phyloP scores from a whole-genome alignment of 768 basidiomycete genomes.

The Clathrus columnatus region DNA sequence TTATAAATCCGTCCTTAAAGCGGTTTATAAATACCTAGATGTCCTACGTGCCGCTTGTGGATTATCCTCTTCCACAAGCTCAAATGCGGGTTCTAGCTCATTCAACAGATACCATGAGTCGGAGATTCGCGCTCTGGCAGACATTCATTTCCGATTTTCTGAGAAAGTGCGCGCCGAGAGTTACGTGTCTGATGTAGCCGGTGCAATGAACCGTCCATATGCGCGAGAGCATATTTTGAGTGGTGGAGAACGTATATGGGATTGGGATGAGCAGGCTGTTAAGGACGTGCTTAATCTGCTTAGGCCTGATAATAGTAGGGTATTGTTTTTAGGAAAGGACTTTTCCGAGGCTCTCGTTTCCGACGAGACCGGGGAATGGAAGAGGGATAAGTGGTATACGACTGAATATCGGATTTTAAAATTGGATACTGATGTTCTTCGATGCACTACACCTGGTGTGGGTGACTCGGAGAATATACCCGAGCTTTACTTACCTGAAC shows the following conservation, averaged over 20 bases:
- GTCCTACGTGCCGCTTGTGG: slow-evolving; percentile 10
- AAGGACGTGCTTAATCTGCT: slow-evolving; percentile 53
- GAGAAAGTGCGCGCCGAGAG: slow-evolving; percentile 53
- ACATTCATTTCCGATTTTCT: slow-evolving; percentile 36
- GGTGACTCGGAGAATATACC: slow-evolving; percentile 50
- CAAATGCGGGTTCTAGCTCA: not conserved
- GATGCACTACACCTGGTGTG: slow-evolving; percentile 35
- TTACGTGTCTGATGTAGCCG: slow-evolving; percentile 70
- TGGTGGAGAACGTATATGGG: slow-evolving; percentile 61
- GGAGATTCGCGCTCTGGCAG: slow-evolving; percentile 32
- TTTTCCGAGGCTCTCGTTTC: slow-evolving; percentile 32
- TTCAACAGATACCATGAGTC: slow-evolving; percentile 23
- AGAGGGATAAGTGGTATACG: slow-evolving; percentile 86
- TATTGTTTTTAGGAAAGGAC: slow-evolving; percentile 71
- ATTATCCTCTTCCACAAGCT: not conserved
- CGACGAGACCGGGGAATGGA: slow-evolving; percentile 39
- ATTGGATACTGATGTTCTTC: slow-evolving; percentile 54
- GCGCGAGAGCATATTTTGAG: slow-evolving; percentile 64
- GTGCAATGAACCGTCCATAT: slow-evolving; percentile 70
- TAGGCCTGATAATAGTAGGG: slow-evolving; percentile 49
- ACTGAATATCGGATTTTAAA: slow-evolving; percentile 76
- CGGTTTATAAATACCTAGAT: slow-evolving; percentile 31
- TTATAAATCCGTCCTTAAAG: slow-evolving; percentile 29
- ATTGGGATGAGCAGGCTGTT: slow-evolving; percentile 63
- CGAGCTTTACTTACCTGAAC: slow-evolving; percentile 71